A percentile compares a stretch with the other conserved stretches of the same genome.
Conservation (phyloP, 1,139 yeast genomes). For the Geotrichum candidum region DNA sequence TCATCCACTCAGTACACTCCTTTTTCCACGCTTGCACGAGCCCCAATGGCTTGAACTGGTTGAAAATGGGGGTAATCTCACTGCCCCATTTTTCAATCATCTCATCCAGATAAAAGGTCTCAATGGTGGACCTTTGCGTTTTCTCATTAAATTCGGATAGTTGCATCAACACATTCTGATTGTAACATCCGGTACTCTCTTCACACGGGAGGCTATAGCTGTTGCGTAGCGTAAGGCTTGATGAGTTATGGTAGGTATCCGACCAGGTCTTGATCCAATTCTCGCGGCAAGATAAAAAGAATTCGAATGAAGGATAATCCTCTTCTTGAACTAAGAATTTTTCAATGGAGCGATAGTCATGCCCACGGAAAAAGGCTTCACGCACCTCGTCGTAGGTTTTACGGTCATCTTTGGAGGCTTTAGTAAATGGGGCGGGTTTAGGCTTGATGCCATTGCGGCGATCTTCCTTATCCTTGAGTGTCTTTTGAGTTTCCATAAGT, state of each 20-base stretch:
- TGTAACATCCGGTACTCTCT: too few species aligned
- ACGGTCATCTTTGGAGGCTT: slow-evolving; percentile 11
- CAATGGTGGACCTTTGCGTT: not conserved
- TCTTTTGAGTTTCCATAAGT: not conserved
- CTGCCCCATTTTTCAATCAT: slow-evolving; percentile 16
- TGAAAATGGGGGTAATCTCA: slow-evolving; percentile 4
- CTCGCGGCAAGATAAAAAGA: slow-evolving; percentile 6
- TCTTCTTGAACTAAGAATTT: not conserved
- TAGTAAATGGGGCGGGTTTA: slow-evolving; percentile 4
- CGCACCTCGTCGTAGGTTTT: slow-evolving; percentile 6
- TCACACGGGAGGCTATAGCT: too few species aligned
- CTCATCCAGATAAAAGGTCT: slow-evolving; percentile 14
- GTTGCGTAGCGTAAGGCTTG: not conserved
- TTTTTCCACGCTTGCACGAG: slow-evolving; percentile 13
- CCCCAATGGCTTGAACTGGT: slow-evolving; percentile 10
- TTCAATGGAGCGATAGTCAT: not conserved
- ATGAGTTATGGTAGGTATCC: not conserved
- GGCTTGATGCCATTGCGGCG: slow-evolving; percentile 1
- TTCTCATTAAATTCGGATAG: not conserved
- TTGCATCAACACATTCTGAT: not conserved
- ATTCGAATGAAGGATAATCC: slow-evolving; percentile 11
- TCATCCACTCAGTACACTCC: slow-evolving; percentile 13
- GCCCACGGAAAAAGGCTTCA: slow-evolving; percentile 2
- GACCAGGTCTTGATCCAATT: slow-evolving; percentile 10
- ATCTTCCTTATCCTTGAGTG: not conserved